Evolutionary conservation across 768 basidiomycete genomes (phyloP).

Genomic region (Hygrophoropsis aurantiaca): DNA sequence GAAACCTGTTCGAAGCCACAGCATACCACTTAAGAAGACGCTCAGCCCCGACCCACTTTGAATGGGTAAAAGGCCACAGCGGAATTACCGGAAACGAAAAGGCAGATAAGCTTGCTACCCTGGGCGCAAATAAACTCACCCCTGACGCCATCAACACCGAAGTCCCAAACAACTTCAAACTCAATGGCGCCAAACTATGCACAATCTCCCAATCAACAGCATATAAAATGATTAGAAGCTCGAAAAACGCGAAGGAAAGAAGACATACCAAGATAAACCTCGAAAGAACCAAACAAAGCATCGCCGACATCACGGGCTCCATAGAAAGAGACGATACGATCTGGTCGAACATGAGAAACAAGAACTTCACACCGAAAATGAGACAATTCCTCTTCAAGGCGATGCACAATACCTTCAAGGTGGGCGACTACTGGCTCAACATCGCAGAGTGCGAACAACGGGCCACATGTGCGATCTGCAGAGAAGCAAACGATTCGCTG

Average conservation of each 20-base stretch:
- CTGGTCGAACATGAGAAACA: constrained; percentile 9
- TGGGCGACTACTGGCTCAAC: constrained; percentile 25
- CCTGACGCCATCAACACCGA: constrained; percentile 5
- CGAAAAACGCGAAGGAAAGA: not conserved
- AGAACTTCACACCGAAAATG: constrained; percentile 7
- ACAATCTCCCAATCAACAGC: constrained; percentile 14
- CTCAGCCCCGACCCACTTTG: constrained; percentile 14
- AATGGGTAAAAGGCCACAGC: constrained; percentile 27
- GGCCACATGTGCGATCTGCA: constrained; percentile 14
- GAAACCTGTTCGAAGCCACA: constrained; percentile 4
- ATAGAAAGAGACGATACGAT: constrained; percentile 7
- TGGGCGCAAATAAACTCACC: constrained; percentile 7
- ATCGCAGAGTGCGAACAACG: constrained; percentile 10
- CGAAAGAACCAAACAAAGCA: not conserved
- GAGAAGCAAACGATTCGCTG: constrained; percentile 18
- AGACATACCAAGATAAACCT: constrained; percentile 3
- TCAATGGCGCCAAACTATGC: constrained; percentile 13
- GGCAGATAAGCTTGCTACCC: constrained; percentile 18
- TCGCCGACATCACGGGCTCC: not conserved
- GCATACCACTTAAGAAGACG: constrained; percentile 8
- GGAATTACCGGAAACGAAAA: constrained; percentile 18
- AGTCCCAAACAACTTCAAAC: not conserved
- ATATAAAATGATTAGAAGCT: constrained; percentile 8
- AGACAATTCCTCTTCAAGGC: constrained; percentile 23
- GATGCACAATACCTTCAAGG: constrained; percentile 20